These are phyloP conservation scores for Alternaria sp. DNA, from an alignment of 2,329 filamentous ascomycete genomes.

Conservation along the genomic window DNA sequence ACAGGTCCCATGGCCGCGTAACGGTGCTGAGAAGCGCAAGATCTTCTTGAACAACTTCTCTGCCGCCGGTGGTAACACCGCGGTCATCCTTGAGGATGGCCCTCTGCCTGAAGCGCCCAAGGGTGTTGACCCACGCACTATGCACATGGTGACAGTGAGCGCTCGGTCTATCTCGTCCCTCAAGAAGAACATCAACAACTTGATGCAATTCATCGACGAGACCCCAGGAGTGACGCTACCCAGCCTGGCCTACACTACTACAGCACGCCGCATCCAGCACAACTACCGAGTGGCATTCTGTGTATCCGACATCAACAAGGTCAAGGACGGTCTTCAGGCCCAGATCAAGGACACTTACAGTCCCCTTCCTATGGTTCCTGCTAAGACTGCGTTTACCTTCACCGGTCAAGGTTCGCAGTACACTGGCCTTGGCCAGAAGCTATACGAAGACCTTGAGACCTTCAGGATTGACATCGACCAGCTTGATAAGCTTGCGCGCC, in stretches of 20 bases:
- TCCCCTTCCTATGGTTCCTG: slow-evolving; percentile 61
- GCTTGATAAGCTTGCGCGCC: slow-evolving; percentile 56
- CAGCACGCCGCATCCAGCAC: slow-evolving; percentile 62
- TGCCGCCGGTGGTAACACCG: slow-evolving; percentile 63
- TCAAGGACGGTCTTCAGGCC: slow-evolving; percentile 55
- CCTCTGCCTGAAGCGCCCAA: slow-evolving; percentile 54
- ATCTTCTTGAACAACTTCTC: slow-evolving; percentile 64
- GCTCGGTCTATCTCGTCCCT: slow-evolving; percentile 61
- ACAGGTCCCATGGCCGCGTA: slow-evolving; percentile 57
- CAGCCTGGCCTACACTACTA: slow-evolving; percentile 62
- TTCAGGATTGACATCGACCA: slow-evolving; percentile 61
- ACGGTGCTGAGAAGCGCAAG: slow-evolving; percentile 58
- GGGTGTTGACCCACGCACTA: slow-evolving; percentile 56
- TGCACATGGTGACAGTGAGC: slow-evolving; percentile 59
- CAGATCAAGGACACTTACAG: slow-evolving; percentile 61
- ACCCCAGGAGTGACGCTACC: slow-evolving; percentile 57
- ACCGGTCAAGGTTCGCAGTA: slow-evolving; percentile 63
- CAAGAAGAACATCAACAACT: slow-evolving; percentile 60
- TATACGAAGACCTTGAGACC: slow-evolving; percentile 58
- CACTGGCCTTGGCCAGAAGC: slow-evolving; percentile 59
- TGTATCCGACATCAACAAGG: slow-evolving; percentile 57
- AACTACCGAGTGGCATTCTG: slow-evolving; percentile 61
- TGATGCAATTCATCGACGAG: slow-evolving; percentile 57
- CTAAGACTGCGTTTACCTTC: slow-evolving; percentile 62
- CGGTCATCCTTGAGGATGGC: slow-evolving; percentile 61